phyloP scores from a whole-genome alignment of 768 basidiomycete genomes.

The Gloeopeniophorella convolvens region DNA sequence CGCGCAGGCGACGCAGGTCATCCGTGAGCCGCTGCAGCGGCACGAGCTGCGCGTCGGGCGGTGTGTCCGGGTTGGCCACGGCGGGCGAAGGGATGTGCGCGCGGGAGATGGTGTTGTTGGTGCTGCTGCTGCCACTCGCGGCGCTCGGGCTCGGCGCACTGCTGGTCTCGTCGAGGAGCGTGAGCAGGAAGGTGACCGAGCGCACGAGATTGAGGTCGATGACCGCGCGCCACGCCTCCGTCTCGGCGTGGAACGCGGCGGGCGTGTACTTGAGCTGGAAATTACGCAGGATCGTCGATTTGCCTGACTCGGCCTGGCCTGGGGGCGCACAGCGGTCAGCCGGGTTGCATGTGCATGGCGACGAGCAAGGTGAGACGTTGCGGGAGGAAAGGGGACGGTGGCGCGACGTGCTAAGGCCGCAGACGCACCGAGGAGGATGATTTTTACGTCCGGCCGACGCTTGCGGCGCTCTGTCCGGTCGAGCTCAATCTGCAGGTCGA shows the following conservation, averaged over 20 bases:
- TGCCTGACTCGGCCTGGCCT: slow-evolving; percentile 67
- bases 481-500: slow-evolving; percentile 44
- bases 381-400: background rate
- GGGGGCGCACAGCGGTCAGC: background rate
- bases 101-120: slow-evolving; percentile 39
- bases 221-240: slow-evolving; percentile 55
- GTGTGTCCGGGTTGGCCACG: slow-evolving; percentile 4
- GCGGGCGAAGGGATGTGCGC: no score
- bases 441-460: slow-evolving; percentile 36
- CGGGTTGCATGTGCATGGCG: background rate
- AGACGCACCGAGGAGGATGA: slow-evolving; percentile 50
- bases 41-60: slow-evolving; percentile 6
- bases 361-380: background rate
- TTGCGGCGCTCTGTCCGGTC: slow-evolving; percentile 41
- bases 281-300: slow-evolving; percentile 61
- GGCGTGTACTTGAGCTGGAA: slow-evolving; percentile 59
- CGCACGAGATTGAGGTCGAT: slow-evolving; percentile 65
- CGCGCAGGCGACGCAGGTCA: slow-evolving; percentile 39
- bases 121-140: slow-evolving; percentile 20
- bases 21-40: slow-evolving; percentile 19
- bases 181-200: slow-evolving; percentile 39
- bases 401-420: no score
- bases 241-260: slow-evolving; percentile 49
- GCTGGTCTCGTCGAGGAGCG: slow-evolving; percentile 27
- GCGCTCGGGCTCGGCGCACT: slow-evolving; percentile 18